Percentiles rank a stretch among this genome's conserved stretches.
Evolutionary conservation across 2,329 filamentous ascomycete genomes (phyloP).

Genomic region (Diaporthe ampelina): DNA sequence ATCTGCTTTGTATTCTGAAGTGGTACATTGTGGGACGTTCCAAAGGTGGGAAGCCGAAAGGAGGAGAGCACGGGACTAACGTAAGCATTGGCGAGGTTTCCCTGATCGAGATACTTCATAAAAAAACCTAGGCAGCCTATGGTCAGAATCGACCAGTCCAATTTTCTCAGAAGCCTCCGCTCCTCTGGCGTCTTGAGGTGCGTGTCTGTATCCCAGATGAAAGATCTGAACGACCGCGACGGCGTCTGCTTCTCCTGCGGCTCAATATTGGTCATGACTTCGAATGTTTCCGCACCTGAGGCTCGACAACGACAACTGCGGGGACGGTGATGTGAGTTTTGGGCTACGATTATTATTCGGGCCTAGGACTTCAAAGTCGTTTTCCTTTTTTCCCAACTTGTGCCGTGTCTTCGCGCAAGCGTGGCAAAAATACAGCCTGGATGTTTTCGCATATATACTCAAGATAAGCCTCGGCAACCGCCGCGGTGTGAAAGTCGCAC

Average conservation of each 20-base stretch:
- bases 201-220: constrained; percentile 49
- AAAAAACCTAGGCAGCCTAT: constrained; percentile 45
- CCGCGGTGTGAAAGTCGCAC: background rate
- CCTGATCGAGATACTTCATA: constrained; percentile 49
- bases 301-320: background rate
- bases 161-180: constrained; percentile 45
- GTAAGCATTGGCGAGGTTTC: constrained; percentile 46
- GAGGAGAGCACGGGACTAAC: background rate
- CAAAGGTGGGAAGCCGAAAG: too few relatives aligned
- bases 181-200: constrained; percentile 48
- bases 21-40: too few relatives aligned
- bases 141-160: constrained; percentile 46
- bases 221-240: constrained; percentile 43
- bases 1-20: too few relatives aligned
- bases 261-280: background rate
- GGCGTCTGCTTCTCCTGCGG: background rate
- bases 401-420: too few relatives aligned
- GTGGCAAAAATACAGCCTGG: background rate
- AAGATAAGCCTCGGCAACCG: background rate
- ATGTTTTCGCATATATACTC: background rate
- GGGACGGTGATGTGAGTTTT: too few relatives aligned
- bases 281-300: too few relatives aligned
- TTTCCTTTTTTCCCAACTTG: too few relatives aligned
- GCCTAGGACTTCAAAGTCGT: background rate
- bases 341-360: background rate